Conservation (phyloP, 1,284 basidiomycete genomes). For the Kwoniella shivajii region DNA sequence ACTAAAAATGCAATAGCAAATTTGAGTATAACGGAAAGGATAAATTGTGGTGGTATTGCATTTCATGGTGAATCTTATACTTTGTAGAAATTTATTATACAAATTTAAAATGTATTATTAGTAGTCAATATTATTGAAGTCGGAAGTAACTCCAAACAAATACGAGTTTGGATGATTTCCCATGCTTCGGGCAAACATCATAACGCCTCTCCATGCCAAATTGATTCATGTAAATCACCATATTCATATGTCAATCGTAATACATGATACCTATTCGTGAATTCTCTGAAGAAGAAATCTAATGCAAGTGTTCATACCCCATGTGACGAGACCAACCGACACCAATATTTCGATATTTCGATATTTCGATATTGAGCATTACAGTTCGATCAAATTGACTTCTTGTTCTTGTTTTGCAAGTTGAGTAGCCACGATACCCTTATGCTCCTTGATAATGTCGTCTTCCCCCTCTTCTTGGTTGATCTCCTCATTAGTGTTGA, state of each 20-base stretch:
- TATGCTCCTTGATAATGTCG: neutral
- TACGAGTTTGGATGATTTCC: too few species aligned
- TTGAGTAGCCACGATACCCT: neutral
- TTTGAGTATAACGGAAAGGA: slow-evolving; percentile 30
- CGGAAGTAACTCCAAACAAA: too few species aligned
- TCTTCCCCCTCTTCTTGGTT: neutral
- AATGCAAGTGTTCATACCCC: too few species aligned
- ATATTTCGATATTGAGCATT: neutral
- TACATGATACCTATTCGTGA: too few species aligned
- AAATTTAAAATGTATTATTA: too few species aligned
- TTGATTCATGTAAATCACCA: too few species aligned
- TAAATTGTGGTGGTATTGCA: slow-evolving; percentile 39
- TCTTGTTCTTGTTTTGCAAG: neutral
- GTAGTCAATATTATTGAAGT: too few species aligned
- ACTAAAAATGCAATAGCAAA: slow-evolving; percentile 44
- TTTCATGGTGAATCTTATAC: slow-evolving; percentile 48
- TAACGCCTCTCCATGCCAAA: too few species aligned
- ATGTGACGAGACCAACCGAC: neutral
- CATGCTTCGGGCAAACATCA: too few species aligned
- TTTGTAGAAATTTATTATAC: slow-evolving; percentile 25
- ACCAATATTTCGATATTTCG: neutral
- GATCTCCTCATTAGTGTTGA: neutral
- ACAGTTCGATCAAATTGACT: neutral
- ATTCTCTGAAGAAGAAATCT: too few species aligned
- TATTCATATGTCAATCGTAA: too few species aligned